phyloP scores from a whole-genome alignment of 352 stramenopile species.

The Phytophthora macrochlamydospora region DNA sequence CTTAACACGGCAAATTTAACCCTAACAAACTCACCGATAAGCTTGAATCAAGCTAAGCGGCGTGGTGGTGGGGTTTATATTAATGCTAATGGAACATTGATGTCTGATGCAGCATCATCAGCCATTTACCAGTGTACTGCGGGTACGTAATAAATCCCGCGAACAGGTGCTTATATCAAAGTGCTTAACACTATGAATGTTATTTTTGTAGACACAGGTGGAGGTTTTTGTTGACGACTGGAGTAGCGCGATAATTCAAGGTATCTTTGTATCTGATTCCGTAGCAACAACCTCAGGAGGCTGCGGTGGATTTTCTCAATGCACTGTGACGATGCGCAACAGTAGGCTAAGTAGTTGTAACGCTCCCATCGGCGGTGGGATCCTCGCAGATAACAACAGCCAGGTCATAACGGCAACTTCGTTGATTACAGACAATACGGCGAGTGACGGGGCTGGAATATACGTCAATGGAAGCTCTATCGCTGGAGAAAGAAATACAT shows the following conservation, averaged over 20 bases:
- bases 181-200: background rate
- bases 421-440: conserved; percentile 14
- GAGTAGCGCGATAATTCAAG: conserved; percentile 17
- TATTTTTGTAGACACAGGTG: conserved; percentile 24
- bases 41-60: conserved; percentile 29
- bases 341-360: conserved; percentile 13
- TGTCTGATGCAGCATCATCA: conserved; percentile 29
- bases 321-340: conserved; percentile 13
- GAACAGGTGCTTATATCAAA: background rate
- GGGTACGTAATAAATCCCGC: conserved; percentile 20
- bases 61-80: conserved; percentile 55
- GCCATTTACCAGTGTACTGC: conserved; percentile 34
- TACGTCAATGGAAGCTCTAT: conserved; percentile 38
- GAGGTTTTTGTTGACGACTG: conserved; percentile 38
- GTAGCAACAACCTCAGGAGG: conserved; percentile 28
- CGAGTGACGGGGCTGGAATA: conserved; percentile 33
- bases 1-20: conserved; percentile 26
- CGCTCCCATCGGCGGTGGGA: conserved; percentile 33
- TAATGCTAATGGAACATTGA: conserved; percentile 42
- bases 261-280: conserved; percentile 15
- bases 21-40: conserved; percentile 17
- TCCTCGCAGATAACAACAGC: conserved; percentile 20
- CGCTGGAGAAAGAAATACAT: conserved; percentile 2
- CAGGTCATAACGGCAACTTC: conserved; percentile 16
- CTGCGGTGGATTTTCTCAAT: conserved; percentile 30